phyloP scores from a whole-genome alignment of 495 filamentous ascomycete genomes.

The Tuber melanosporum region DNA sequence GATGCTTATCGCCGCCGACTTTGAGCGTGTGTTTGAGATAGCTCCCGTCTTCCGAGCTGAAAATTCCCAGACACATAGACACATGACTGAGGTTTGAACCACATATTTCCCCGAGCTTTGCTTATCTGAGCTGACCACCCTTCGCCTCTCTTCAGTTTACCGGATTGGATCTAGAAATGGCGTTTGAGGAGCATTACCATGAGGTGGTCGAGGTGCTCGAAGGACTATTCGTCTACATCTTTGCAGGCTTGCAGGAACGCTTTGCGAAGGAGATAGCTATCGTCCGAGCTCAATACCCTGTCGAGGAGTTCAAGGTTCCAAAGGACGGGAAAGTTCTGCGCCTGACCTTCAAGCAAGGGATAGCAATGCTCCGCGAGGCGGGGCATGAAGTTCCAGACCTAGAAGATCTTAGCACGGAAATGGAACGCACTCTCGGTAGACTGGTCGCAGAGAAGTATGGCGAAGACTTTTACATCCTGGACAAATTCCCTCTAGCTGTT shows the following conservation, averaged over 20 bases:
- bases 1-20: conserved; percentile 86
- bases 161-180: conserved; percentile 96
- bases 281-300: conserved; percentile 58
- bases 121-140: neutral
- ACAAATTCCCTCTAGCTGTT: conserved; percentile 80
- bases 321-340: conserved; percentile 76
- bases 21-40: conserved; percentile 82
- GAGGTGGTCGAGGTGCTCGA: conserved; percentile 79
- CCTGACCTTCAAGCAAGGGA: conserved; percentile 71
- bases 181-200: conserved; percentile 79
- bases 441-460: conserved; percentile 77
- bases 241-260: conserved; percentile 64
- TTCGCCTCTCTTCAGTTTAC: conserved; percentile 53
- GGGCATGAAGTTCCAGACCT: conserved; percentile 65
- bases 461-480: conserved; percentile 89
- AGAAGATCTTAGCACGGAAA: conserved; percentile 75
- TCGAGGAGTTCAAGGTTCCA: conserved; percentile 61
- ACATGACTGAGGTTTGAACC: conserved; percentile 67
- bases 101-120: neutral
- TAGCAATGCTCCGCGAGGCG: conserved; percentile 72
- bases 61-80: conserved; percentile 91
- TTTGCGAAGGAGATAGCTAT: conserved; percentile 63
- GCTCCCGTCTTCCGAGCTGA: conserved; percentile 93
- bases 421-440: conserved; percentile 78
- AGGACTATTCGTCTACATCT: conserved; percentile 78